A percentile compares a stretch with the other conserved stretches of the same genome.
Evolutionary conservation across 2,329 filamentous ascomycete genomes (phyloP).

Genomic region (Fusarium sambucinum): DNA sequence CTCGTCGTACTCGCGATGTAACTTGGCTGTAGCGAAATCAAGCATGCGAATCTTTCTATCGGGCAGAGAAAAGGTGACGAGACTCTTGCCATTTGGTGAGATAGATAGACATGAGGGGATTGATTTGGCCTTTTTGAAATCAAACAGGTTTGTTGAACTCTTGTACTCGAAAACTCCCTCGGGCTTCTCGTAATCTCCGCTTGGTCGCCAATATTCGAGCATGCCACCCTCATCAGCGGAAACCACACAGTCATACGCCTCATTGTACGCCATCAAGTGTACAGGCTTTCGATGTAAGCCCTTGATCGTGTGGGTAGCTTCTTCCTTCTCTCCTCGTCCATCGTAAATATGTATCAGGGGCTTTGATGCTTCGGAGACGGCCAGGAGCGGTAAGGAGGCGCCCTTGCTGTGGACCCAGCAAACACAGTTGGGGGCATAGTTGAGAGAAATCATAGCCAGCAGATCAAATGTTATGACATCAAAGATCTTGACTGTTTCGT

Average conservation of each 20-base stretch:
- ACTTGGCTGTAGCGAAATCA: conserved; percentile 88
- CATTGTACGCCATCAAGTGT: conserved; percentile 89
- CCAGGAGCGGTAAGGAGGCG: conserved; percentile 87
- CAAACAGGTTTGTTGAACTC: conserved; percentile 92
- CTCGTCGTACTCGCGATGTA: conserved; percentile 94
- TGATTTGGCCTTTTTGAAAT: conserved; percentile 96
- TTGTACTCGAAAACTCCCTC: conserved; percentile 93
- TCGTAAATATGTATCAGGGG: conserved; percentile 86
- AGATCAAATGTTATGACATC: conserved; percentile 90
- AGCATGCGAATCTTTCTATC: conserved; percentile 95
- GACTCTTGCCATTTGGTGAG: conserved; percentile 86
- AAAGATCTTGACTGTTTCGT: conserved; percentile 84
- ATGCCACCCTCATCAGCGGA: conserved; percentile 92
- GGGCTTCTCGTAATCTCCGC: conserved; percentile 86
- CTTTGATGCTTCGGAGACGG: conserved; percentile 81
- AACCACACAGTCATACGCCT: conserved; percentile 87
- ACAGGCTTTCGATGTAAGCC: conserved; percentile 86
- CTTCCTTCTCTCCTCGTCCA: conserved; percentile 82
- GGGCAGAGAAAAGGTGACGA: conserved; percentile 90
- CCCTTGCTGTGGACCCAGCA: conserved; percentile 94
- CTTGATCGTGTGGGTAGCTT: conserved; percentile 81
- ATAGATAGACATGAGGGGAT: conserved; percentile 84
- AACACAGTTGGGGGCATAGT: conserved; percentile 79
- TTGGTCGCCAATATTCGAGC: conserved; percentile 95
- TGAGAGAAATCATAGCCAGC: conserved; percentile 82